A percentile compares a stretch with the other conserved stretches of the same genome.
phyloP scores from a whole-genome alignment of 1,139 yeast genomes.

The Geotrichum aggregatum region DNA sequence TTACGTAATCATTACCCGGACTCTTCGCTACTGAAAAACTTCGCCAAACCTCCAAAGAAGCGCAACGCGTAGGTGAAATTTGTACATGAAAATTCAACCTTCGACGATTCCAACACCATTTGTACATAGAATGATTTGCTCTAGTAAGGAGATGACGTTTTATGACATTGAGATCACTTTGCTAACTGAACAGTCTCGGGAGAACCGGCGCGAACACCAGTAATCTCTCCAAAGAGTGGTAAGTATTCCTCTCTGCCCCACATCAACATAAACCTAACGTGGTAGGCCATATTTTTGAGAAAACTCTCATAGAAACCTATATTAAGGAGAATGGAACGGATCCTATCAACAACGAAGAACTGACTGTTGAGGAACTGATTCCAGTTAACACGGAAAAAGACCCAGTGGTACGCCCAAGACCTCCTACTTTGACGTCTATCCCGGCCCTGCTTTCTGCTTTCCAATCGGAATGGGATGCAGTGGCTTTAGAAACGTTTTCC shows the following conservation, averaged over 20 bases:
- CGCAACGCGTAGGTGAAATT: neutral
- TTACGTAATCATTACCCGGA: neutral
- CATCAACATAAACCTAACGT: conserved; percentile 9
- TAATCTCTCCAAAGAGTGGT: conserved; percentile 70
- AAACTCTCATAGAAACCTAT: conserved; percentile 55
- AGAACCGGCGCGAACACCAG: conserved; percentile 62
- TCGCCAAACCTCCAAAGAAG: conserved; percentile 9
- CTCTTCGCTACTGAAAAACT: neutral
- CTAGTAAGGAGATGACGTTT: conserved; percentile 30
- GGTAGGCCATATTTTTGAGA: conserved; percentile 59
- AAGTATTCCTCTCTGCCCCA: conserved; percentile 14
- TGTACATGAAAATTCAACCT: too few species aligned
- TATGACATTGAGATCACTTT: neutral
- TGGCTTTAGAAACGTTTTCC: conserved; percentile 74
- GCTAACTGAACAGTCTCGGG: conserved; percentile 53
- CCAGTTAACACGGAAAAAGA: conserved; percentile 40
- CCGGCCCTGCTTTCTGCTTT: conserved; percentile 71
- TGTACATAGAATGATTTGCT: conserved; percentile 30
- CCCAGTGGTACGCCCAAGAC: conserved; percentile 45
- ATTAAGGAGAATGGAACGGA: conserved; percentile 64
- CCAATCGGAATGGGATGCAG: conserved; percentile 88
- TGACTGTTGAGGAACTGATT: conserved; percentile 57
- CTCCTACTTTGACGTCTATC: conserved; percentile 59
- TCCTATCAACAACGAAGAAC: conserved; percentile 66
- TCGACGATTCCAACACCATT: too few species aligned